Evolutionary conservation across 2,329 filamentous ascomycete genomes (phyloP).

Genomic region (Cladosporium sp.): DNA sequence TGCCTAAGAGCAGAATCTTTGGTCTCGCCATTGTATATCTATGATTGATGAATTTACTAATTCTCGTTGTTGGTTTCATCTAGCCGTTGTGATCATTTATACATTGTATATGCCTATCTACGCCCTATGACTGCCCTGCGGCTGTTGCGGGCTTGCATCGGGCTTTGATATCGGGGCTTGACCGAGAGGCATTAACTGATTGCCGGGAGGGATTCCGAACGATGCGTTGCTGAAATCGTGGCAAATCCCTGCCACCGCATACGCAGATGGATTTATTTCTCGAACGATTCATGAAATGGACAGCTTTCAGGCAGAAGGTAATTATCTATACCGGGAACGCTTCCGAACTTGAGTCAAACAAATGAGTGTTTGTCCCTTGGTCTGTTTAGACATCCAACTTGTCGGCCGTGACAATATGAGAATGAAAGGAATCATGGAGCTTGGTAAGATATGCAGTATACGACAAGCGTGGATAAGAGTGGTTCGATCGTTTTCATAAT

Average conservation of each 20-base stretch:
- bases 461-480: neutral
- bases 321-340: neutral
- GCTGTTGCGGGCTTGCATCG: slow-evolving; percentile 17
- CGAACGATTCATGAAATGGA: neutral
- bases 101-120: neutral
- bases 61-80: neutral
- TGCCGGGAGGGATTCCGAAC: slow-evolving; percentile 2
- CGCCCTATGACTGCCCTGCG: slow-evolving; percentile 12
- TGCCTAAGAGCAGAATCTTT: slow-evolving; percentile 63
- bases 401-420: neutral
- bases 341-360: neutral
- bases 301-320: neutral
- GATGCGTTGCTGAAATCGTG: neutral
- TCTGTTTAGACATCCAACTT: neutral
- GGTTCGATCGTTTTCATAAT: neutral
- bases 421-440: neutral
- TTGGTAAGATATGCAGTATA: neutral
- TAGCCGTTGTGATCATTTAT: neutral
- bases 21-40: slow-evolving; percentile 45
- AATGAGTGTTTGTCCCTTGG: neutral
- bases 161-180: slow-evolving; percentile 1
- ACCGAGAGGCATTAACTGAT: neutral
- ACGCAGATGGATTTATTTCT: neutral
- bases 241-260: too few relatives aligned
- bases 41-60: too few relatives aligned